phyloP scores from a whole-genome alignment of 805 yeast species.

The Wickerhamiella bombiphila region DNA sequence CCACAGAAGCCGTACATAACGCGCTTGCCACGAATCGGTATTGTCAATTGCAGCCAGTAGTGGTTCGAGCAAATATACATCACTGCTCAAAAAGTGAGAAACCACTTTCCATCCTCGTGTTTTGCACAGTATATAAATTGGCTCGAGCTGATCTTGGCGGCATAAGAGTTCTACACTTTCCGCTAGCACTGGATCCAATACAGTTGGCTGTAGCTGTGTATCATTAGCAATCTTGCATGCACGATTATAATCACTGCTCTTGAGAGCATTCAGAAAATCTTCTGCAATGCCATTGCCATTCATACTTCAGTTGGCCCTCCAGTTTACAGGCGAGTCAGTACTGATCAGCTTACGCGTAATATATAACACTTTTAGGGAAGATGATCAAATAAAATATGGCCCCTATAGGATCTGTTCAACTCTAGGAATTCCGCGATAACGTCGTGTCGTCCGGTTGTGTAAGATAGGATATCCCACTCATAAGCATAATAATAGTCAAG shows the following conservation, averaged over 20 bases:
- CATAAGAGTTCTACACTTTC: not conserved
- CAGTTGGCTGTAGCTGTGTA: constrained; percentile 7
- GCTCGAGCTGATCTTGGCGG: not conserved
- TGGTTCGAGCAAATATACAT: constrained; percentile 34
- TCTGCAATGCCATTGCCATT: not conserved
- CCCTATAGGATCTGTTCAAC: no score
- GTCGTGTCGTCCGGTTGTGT: not conserved
- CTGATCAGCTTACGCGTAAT: no score
- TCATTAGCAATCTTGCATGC: not conserved
- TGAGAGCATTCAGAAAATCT: not conserved
- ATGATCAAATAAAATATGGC: no score
- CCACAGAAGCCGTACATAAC: constrained; percentile 51
- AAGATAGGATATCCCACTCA: no score
- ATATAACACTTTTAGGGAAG: no score
- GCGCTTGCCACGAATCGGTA: constrained; percentile 30
- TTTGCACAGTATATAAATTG: constrained; percentile 42
- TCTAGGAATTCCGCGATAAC: not conserved
- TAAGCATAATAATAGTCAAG: no score
- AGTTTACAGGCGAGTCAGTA: no score
- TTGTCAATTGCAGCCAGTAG: constrained; percentile 22
- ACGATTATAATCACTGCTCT: not conserved
- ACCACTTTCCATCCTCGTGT: constrained; percentile 51
- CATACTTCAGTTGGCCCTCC: no score
- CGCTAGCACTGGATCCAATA: constrained; percentile 10
- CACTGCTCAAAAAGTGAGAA: constrained; percentile 44